Percentiles rank a stretch among this genome's conserved stretches.
Evolutionary conservation across 768 basidiomycete species (phyloP).

Genomic region (Tulasnella sp.): DNA sequence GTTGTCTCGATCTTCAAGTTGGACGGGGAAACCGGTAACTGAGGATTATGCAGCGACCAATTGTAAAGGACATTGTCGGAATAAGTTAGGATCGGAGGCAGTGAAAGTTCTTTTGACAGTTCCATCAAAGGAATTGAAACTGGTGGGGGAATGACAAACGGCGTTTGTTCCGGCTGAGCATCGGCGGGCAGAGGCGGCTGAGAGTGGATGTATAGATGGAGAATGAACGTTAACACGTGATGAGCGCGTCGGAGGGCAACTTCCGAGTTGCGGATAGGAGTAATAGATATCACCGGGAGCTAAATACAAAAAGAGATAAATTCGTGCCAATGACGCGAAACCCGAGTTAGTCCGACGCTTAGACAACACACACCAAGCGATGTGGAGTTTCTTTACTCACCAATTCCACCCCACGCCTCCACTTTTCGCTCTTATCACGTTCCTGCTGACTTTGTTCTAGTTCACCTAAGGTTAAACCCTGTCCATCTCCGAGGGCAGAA

Average conservation of each 20-base stretch:
- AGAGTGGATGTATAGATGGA: conserved; percentile 76
- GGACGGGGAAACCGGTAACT: background rate
- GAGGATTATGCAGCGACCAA: conserved; percentile 23
- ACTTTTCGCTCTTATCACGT: conserved; percentile 44
- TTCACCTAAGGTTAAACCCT: conserved; percentile 30
- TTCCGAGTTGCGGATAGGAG: conserved; percentile 39
- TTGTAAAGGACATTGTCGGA: conserved; percentile 89
- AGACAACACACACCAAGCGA: background rate
- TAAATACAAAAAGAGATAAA: conserved; percentile 22
- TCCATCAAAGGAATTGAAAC: conserved; percentile 65
- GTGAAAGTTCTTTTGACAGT: conserved; percentile 52
- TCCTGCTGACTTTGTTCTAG: conserved; percentile 41
- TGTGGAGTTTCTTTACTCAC: conserved; percentile 34
- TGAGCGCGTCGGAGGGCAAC: conserved; percentile 72
- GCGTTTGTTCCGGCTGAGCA: conserved; percentile 13
- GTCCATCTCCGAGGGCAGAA: conserved; percentile 31
- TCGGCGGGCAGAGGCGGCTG: conserved; percentile 20
- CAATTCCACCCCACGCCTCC: conserved; percentile 49
- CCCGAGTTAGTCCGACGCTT: conserved; percentile 2
- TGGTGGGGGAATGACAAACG: conserved; percentile 52
- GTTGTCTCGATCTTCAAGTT: conserved; percentile 41
- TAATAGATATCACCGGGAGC: conserved; percentile 60
- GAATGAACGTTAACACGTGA: conserved; percentile 75
- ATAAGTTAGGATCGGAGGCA: conserved; percentile 83
- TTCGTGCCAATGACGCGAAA: background rate